These are phyloP conservation scores for Aplosporella prunicola DNA, from an alignment of 2,329 filamentous ascomycete genomes.

Conservation along the genomic window DNA sequence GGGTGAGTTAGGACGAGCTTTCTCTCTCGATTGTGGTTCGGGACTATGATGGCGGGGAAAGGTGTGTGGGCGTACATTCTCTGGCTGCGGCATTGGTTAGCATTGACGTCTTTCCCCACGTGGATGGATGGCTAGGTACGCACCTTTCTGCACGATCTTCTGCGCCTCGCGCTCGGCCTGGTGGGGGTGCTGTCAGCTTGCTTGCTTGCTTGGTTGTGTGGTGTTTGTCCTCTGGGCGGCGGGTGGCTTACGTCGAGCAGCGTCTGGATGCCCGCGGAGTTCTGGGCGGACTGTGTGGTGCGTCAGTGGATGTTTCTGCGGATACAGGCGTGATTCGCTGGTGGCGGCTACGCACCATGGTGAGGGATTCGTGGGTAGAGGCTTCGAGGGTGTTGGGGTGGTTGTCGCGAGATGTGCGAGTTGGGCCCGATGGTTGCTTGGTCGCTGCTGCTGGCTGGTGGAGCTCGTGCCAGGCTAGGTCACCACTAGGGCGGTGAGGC, in stretches of 20 bases:
- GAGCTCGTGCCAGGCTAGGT: conserved; percentile 9
- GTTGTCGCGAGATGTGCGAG: conserved; percentile 4
- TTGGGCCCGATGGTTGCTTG: conserved; percentile 6
- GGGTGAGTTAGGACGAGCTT: conserved; percentile 9
- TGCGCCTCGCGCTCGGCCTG: conserved; percentile 96
- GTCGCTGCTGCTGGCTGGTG: conserved; percentile 6
- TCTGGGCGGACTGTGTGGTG: conserved; percentile 74
- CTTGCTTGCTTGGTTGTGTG: conserved; percentile 16
- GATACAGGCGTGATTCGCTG: not conserved
- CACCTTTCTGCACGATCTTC: conserved; percentile 97
- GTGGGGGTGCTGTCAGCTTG: conserved; percentile 28
- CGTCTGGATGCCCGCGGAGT: conserved; percentile 96
- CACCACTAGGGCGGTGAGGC: conserved; percentile 6
- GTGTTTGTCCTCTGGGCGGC: conserved; percentile 8
- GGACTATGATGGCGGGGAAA: not conserved
- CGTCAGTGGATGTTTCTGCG: conserved; percentile 17
- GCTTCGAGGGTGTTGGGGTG: conserved; percentile 2
- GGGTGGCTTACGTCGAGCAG: conserved; percentile 76
- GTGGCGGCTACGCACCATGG: conserved; percentile 7
- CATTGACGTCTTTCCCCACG: too few species aligned
- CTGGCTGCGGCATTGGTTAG: conserved; percentile 56
- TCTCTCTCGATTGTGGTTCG: too few species aligned
- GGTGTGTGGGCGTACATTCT: too few species aligned
- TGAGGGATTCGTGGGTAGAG: conserved; percentile 3
- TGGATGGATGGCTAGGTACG: conserved; percentile 15